Conservation (phyloP, 225 moss, liverwort and hornwort genomes). For the Antitrichia curtipendula region DNA sequence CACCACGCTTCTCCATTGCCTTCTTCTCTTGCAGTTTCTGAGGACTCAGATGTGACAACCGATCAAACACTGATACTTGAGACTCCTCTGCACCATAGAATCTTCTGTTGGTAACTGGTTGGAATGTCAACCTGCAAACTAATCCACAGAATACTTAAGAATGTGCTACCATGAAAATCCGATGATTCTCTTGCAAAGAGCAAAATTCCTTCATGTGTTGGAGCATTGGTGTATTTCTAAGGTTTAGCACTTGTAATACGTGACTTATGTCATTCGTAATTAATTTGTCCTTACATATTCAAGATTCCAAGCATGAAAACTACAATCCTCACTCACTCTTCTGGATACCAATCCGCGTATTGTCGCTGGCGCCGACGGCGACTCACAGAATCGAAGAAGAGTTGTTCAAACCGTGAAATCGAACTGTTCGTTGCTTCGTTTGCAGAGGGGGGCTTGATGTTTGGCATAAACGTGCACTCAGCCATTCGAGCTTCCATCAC, state of each 20-base stretch:
- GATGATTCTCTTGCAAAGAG: background rate
- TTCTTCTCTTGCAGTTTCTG: constrained; percentile 54
- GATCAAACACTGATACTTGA: constrained; percentile 60
- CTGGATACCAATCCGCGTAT: constrained; percentile 70
- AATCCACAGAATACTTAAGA: background rate
- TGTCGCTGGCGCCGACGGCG: constrained; percentile 61
- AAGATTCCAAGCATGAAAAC: background rate
- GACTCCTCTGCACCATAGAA: constrained; percentile 1
- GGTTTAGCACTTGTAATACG: background rate
- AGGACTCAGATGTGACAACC: constrained; percentile 37
- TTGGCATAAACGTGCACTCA: constrained; percentile 90
- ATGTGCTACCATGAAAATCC: no score
- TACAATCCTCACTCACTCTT: constrained; percentile 43
- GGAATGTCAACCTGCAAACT: constrained; percentile 72
- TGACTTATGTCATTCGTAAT: background rate
- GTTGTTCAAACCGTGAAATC: constrained; percentile 68
- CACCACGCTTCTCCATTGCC: constrained; percentile 17
- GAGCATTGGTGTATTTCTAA: background rate
- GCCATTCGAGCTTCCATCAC: constrained; percentile 68
- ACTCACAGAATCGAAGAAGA: constrained; percentile 72
- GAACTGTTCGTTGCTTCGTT: constrained; percentile 5
- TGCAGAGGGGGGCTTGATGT: constrained; percentile 38
- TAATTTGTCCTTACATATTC: background rate
- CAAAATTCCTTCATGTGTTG: background rate
- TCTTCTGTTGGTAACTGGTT: constrained; percentile 61